Base-by-base conservation (phyloP, 2,329 filamentous ascomycete genomes). In the Botryotinia convoluta region DNA sequence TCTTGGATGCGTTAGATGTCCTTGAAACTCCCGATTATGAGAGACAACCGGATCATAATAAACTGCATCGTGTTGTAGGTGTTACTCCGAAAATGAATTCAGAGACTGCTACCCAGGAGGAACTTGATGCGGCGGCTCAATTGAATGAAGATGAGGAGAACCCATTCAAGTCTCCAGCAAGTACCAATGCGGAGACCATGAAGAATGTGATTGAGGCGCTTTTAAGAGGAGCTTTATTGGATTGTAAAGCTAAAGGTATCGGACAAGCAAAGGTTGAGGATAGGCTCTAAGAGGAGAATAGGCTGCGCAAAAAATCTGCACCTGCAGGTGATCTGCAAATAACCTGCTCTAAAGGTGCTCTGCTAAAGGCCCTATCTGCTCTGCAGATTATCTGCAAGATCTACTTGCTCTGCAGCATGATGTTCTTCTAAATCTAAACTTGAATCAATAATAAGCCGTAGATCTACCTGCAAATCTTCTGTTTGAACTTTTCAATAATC, bases 1-100 rank as follows among this genome's bases (percentile, higher is more conserved):
- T 77, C 2, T 65, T 80, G 4, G 26, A 75, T 2, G 69, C 71
- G 18, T 74, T 79, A 20, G 44, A 71, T 8, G 71, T 79, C n/a
- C 59, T 75, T 3, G 69, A 73, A n/a, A 12, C 39, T 4, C 68
- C 68, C n/a, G 3, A 44, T 18, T 71, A 62, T 29, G 7, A 14
- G 8, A 35, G 5, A 4, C 29, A 54, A 29, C 6, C 29, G 4
- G 29, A 39, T 22, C 69, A 69, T 44, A 44, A 26, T 12, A 10
- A 69, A n/a, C n/a, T 57, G 26, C 65, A 69, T 69, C 48, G 65
- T 16, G 37, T 69, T 12, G 65, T 69, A 6, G 65, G 65, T 1
- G 8, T 69, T 10, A 20, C 14, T 22, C 45, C 32, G 8, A 22
- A 5, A n/a, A n/a, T n/a, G 22, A n/a, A 37, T 26, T 4, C 16